phyloP scores from a whole-genome alignment of 2,329 filamentous ascomycete genomes.

The Aureobasidium vineae region DNA sequence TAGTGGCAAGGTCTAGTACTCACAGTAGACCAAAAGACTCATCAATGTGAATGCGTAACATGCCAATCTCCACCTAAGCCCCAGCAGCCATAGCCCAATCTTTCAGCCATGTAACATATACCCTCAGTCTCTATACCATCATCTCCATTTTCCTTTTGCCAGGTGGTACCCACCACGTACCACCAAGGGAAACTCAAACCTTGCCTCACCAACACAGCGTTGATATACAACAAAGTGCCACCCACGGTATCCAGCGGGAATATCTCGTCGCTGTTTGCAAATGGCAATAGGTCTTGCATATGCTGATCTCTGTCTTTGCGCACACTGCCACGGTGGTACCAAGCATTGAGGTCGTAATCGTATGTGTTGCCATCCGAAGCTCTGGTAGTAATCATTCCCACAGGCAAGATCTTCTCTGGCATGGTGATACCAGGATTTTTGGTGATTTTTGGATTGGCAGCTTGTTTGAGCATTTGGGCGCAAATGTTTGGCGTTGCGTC shows the following conservation, averaged over 20 bases:
- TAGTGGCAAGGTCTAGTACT: not conserved
- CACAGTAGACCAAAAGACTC: not conserved
- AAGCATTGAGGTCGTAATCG: slow-evolving; percentile 10
- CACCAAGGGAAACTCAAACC: slow-evolving; percentile 40
- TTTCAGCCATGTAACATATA: slow-evolving; percentile 36
- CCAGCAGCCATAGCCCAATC: not conserved
- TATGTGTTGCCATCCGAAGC: not conserved
- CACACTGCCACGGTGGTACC: not conserved
- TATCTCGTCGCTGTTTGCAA: slow-evolving; percentile 36
- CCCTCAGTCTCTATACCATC: slow-evolving; percentile 43
- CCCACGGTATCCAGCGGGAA: slow-evolving; percentile 41
- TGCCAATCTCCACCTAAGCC: slow-evolving; percentile 7
- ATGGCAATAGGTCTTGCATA: slow-evolving; percentile 30
- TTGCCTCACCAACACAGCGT: slow-evolving; percentile 37
- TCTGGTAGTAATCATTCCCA: not conserved
- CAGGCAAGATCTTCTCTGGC: not conserved
- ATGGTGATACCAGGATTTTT: not conserved
- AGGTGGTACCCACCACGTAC: slow-evolving; percentile 40
- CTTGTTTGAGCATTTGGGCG: slow-evolving; percentile 6
- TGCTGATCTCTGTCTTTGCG: not conserved
- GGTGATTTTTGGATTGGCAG: not conserved
- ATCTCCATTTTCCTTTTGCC: slow-evolving; percentile 38
- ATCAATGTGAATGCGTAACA: slow-evolving; percentile 5
- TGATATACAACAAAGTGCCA: slow-evolving; percentile 41
- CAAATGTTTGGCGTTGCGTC: not conserved